phyloP scores from a whole-genome alignment of 78 protist genomes.

The Dictyostelium capitatum region DNA sequence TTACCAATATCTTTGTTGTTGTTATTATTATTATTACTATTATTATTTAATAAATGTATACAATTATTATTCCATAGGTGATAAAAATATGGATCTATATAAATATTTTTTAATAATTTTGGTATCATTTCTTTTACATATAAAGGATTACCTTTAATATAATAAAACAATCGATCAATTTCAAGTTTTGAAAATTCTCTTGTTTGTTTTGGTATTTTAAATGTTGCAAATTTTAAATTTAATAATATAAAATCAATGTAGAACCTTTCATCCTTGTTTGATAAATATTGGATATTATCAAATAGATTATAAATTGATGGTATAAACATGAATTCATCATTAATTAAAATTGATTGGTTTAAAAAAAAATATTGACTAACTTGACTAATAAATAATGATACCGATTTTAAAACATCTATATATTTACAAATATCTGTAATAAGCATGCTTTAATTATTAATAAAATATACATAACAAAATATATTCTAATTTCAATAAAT shows the following conservation, averaged over 20 bases:
- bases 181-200: slow-evolving; percentile 48
- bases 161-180: slow-evolving; percentile 14
- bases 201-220: slow-evolving; percentile 64
- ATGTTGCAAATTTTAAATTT: slow-evolving; percentile 46
- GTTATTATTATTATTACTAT: background rate
- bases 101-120: slow-evolving; percentile 51
- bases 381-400: slow-evolving; percentile 27
- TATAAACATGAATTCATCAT: slow-evolving; percentile 51
- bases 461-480: background rate
- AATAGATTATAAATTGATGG: slow-evolving; percentile 42
- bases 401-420: slow-evolving; percentile 47
- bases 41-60: slow-evolving; percentile 32
- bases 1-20: background rate
- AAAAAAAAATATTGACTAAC: slow-evolving; percentile 43
- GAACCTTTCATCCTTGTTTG: slow-evolving; percentile 44
- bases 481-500: too few species aligned
- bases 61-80: slow-evolving; percentile 57
- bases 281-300: slow-evolving; percentile 18
- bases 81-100: slow-evolving; percentile 56
- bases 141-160: slow-evolving; percentile 44
- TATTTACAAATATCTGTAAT: slow-evolving; percentile 24
- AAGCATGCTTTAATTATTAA: background rate
- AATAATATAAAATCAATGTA: slow-evolving; percentile 34
- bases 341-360: slow-evolving; percentile 49
- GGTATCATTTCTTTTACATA: slow-evolving; percentile 69